Evolutionary conservation across 2,329 filamentous ascomycete species (phyloP).

Genomic region (Microdochium nivale): DNA sequence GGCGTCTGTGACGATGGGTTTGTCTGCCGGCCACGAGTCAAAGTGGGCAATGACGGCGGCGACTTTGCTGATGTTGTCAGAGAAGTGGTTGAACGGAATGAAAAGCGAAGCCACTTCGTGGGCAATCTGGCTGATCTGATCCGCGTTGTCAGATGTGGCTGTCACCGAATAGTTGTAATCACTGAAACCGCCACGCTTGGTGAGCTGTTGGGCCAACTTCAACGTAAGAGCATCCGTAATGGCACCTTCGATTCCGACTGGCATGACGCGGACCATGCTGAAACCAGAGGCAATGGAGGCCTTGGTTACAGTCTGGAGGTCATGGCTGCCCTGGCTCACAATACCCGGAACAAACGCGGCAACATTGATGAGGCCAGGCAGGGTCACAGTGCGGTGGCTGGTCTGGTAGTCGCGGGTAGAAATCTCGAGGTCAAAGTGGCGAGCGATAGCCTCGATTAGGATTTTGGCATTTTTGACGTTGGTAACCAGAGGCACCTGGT

Average conservation of each 20-base stretch:
- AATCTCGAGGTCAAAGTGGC: conserved; percentile 79
- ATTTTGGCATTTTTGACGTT: conserved; percentile 99
- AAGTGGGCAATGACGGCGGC: conserved; percentile 73
- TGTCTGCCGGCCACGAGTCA: conserved; percentile 66
- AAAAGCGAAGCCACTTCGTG: conserved; percentile 72
- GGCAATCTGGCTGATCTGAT: conserved; percentile 65
- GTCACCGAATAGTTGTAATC: conserved; percentile 76
- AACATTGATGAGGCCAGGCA: conserved; percentile 70
- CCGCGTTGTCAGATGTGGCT: conserved; percentile 63
- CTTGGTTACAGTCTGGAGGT: conserved; percentile 62
- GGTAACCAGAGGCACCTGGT: conserved; percentile 93
- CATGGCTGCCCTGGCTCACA: conserved; percentile 52
- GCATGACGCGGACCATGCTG: conserved; percentile 74
- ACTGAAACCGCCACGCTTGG: conserved; percentile 58
- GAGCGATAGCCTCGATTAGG: conserved; percentile 84
- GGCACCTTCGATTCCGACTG: conserved; percentile 62
- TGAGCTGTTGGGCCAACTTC: conserved; percentile 63
- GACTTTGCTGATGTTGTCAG: conserved; percentile 77
- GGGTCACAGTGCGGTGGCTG: conserved; percentile 67
- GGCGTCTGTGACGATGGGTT: conserved; percentile 74
- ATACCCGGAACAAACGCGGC: conserved; percentile 74
- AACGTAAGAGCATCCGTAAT: conserved; percentile 66
- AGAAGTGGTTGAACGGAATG: conserved; percentile 75
- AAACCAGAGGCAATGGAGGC: conserved; percentile 69
- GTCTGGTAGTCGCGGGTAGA: conserved; percentile 84